Conservation (phyloP, 495 filamentous ascomycete species). For the Geoglossum glabrum region DNA sequence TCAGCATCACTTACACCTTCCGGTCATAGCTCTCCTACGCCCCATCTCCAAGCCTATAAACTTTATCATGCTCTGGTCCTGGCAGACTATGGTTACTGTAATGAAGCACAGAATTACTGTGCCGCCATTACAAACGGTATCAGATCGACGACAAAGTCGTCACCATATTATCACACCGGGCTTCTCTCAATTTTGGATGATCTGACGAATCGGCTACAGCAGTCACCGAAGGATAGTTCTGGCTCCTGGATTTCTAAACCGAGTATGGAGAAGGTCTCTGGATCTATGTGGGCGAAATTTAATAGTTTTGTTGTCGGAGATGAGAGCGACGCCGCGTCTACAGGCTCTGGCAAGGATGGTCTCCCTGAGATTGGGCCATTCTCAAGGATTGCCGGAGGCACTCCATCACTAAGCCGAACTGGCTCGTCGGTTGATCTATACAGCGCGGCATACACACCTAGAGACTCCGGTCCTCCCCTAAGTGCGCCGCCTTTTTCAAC, state of each 20-base stretch:
- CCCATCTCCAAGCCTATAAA: constrained; percentile 79
- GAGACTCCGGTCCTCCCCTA: constrained; percentile 2
- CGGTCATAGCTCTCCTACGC: constrained; percentile 31
- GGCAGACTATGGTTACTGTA: constrained; percentile 60
- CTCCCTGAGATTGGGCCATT: constrained; percentile 51
- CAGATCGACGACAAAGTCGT: constrained; percentile 61
- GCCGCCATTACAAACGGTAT: constrained; percentile 64
- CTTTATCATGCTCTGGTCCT: constrained; percentile 65
- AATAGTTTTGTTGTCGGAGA: constrained; percentile 90
- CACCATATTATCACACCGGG: constrained; percentile 59
- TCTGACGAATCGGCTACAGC: constrained; percentile 57
- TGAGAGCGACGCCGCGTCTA: constrained; percentile 43
- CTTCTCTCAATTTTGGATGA: constrained; percentile 65
- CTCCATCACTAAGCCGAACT: constrained; percentile 64
- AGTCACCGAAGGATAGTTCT: constrained; percentile 53
- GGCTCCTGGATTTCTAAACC: constrained; percentile 77
- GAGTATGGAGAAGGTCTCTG: constrained; percentile 84
- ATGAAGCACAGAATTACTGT: constrained; percentile 79
- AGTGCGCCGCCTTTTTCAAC: neutral
- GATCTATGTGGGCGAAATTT: constrained; percentile 70
- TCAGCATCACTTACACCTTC: constrained; percentile 42
- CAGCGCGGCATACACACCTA: constrained; percentile 28
- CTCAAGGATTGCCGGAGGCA: constrained; percentile 52
- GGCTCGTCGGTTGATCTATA: constrained; percentile 64
- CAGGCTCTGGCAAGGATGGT: constrained; percentile 35